phyloP scores from a whole-genome alignment of 345 rosid genomes.

The Sonneratia caseolaris region DNA sequence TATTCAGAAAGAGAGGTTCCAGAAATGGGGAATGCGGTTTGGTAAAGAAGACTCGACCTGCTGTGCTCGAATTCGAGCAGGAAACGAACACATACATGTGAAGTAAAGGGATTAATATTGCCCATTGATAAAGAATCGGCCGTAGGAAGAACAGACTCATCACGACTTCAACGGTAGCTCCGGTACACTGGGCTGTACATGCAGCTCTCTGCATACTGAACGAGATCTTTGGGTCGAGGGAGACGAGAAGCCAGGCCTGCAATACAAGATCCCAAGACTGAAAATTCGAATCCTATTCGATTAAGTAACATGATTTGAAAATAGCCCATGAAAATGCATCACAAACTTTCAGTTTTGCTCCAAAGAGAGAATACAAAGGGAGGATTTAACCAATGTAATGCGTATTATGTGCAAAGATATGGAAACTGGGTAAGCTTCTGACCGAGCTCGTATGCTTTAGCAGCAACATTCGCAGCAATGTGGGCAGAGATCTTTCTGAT shows the following conservation, averaged over 20 bases:
- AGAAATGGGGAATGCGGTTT: too few relatives aligned
- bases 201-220: slow-evolving; percentile 83
- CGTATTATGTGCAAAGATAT: not conserved
- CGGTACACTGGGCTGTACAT: slow-evolving; percentile 88
- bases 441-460: slow-evolving; percentile 91
- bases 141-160: not conserved
- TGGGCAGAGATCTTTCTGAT: slow-evolving; percentile 84
- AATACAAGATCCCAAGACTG: not conserved
- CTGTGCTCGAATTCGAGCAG: not conserved
- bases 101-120: not conserved
- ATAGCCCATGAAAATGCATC: not conserved
- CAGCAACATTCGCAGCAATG: slow-evolving; percentile 86
- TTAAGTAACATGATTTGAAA: not conserved
- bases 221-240: slow-evolving; percentile 78
- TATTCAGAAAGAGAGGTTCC: not conserved
- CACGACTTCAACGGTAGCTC: slow-evolving; percentile 49
- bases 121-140: not conserved
- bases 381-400: not conserved
- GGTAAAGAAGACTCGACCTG: not conserved
- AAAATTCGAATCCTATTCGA: not conserved
- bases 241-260: slow-evolving; percentile 82
- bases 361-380: too few relatives aligned
- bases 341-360: too few relatives aligned
- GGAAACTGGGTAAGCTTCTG: slow-evolving; percentile 14
- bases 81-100: not conserved